These are phyloP conservation scores for Amaranthus hypochondriacus DNA, from an alignment of 148 eudicot species.

Conservation along the genomic window DNA sequence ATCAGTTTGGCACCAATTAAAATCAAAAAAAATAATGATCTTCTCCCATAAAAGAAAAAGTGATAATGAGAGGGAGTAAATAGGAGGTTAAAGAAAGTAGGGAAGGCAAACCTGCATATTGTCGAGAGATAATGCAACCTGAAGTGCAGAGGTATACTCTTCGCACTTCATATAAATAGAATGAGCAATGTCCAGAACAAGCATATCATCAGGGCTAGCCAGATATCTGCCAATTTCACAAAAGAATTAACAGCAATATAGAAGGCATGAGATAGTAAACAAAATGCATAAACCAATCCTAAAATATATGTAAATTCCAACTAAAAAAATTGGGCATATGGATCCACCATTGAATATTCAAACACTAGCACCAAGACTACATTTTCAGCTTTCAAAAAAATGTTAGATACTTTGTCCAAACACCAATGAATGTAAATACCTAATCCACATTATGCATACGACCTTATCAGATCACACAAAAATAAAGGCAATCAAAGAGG, in stretches of 20 bases:
- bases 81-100: background rate
- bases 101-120: slow-evolving; percentile 56
- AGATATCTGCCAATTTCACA: slow-evolving; percentile 55
- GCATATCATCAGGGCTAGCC: slow-evolving; percentile 80
- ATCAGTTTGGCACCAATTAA: too few species aligned
- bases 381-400: background rate
- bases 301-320: background rate
- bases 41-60: too few species aligned
- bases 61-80: background rate
- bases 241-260: background rate
- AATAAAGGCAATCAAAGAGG: slow-evolving; percentile 3
- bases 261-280: background rate
- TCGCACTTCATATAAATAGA: slow-evolving; percentile 57
- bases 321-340: background rate
- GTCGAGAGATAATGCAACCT: slow-evolving; percentile 71
- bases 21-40: too few species aligned
- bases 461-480: background rate
- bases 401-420: too few species aligned
- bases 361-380: background rate
- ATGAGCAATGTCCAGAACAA: slow-evolving; percentile 70
- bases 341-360: background rate
- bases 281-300: background rate
- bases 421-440: background rate
- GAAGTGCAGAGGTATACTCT: slow-evolving; percentile 84
- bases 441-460: background rate